Percentiles rank a stretch among this genome's conserved stretches.
phyloP scores from a whole-genome alignment of 2,329 filamentous ascomycete genomes.

The Metarhizium humberi region DNA sequence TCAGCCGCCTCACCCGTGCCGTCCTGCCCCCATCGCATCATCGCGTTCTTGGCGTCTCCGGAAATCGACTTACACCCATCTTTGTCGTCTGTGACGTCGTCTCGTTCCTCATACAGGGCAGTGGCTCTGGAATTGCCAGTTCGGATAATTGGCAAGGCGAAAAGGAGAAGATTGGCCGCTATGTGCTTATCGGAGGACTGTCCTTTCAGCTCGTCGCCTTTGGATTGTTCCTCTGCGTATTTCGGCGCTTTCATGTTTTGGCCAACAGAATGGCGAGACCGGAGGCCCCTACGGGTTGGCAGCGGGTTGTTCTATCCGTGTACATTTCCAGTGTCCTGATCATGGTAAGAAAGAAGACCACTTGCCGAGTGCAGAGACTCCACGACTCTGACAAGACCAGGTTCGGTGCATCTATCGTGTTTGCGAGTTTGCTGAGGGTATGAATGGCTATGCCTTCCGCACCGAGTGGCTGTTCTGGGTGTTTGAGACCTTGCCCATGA shows the following conservation, averaged over 20 bases:
- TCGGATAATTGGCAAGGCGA: conserved; percentile 32
- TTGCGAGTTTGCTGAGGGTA: conserved; percentile 41
- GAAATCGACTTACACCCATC: conserved; percentile 30
- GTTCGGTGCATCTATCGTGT: conserved; percentile 44
- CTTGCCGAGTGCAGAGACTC: too few species aligned
- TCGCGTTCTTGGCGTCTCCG: conserved; percentile 25
- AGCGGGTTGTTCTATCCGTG: conserved; percentile 29
- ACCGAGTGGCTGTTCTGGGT: conserved; percentile 45
- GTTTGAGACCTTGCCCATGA: conserved; percentile 39
- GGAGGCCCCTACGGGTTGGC: conserved; percentile 24
- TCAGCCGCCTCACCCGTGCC: conserved; percentile 34
- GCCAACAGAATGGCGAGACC: conserved; percentile 13
- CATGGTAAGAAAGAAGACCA: conserved; percentile 23
- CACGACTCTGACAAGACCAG: conserved; percentile 14
- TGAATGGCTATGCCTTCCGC: conserved; percentile 37
- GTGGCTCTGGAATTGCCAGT: conserved; percentile 33
- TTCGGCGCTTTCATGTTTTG: conserved; percentile 27
- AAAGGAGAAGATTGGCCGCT: conserved; percentile 26
- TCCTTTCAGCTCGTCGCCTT: conserved; percentile 31
- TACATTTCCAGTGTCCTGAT: conserved; percentile 35
- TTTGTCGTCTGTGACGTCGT: conserved; percentile 37
- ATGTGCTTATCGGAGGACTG: conserved; percentile 32
- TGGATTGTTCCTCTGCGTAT: conserved; percentile 28
- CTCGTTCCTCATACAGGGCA: conserved; percentile 33
- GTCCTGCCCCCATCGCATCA: conserved; percentile 24